A percentile compares a stretch with the other conserved stretches of the same genome.
These are phyloP conservation scores for Globisporangium spinosum DNA, from an alignment of 352 stramenopile species.

Conservation along the genomic window DNA sequence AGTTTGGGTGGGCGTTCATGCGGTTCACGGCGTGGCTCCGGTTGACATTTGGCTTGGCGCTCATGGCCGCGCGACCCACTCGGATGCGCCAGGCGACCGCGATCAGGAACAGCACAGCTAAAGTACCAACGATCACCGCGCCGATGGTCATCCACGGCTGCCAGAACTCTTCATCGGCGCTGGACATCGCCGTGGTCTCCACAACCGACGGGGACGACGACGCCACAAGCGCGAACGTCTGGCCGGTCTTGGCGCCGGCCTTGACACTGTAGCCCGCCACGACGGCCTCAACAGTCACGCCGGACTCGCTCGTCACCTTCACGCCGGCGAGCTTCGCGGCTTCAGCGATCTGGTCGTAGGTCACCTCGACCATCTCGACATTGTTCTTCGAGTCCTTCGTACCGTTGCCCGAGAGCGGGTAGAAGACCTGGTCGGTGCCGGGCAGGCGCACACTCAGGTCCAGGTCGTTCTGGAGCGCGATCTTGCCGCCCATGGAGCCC, in stretches of 20 bases:
- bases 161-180: conserved; percentile 35
- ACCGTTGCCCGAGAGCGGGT: conserved; percentile 56
- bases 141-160: conserved; percentile 79
- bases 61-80: conserved; percentile 9
- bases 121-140: conserved; percentile 40
- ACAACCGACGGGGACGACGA: conserved; percentile 57
- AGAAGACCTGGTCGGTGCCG: conserved; percentile 49
- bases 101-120: conserved; percentile 53
- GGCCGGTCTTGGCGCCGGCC: conserved; percentile 38
- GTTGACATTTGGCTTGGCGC: conserved; percentile 18
- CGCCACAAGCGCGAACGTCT: conserved; percentile 75
- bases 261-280: conserved; percentile 68
- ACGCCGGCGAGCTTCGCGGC: conserved; percentile 27
- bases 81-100: conserved; percentile 47
- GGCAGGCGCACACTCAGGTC: conserved; percentile 57
- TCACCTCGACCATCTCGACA: conserved; percentile 74
- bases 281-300: conserved; percentile 57
- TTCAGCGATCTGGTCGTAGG: conserved; percentile 40
- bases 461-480: conserved; percentile 65
- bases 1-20: not conserved
- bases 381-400: conserved; percentile 69
- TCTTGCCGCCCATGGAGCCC: conserved; percentile 44
- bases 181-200: conserved; percentile 20
- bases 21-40: not conserved
- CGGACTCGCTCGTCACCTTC: conserved; percentile 26